These are phyloP conservation scores for Erythrophleum fordii DNA, from an alignment of 306 rosid species.

Conservation along the genomic window DNA sequence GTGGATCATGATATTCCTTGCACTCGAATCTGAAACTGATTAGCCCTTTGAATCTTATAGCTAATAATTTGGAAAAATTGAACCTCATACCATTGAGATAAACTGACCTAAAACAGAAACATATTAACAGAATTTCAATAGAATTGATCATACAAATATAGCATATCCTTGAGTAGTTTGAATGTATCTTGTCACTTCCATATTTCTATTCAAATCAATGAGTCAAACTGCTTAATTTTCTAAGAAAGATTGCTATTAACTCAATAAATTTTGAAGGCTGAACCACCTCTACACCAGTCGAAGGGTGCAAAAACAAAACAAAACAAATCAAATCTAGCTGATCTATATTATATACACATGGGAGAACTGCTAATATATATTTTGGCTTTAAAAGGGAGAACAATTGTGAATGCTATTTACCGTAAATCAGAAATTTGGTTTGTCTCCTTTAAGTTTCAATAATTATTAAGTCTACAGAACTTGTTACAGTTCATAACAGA, in stretches of 20 bases:
- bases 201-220: background rate
- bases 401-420: background rate
- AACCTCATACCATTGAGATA: background rate
- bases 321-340: background rate
- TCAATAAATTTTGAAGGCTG: background rate
- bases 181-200: background rate
- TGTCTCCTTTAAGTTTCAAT: background rate
- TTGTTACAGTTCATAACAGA: background rate
- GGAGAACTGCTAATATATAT: background rate
- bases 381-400: background rate
- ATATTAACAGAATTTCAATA: background rate
- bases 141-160: background rate
- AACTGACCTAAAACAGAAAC: background rate
- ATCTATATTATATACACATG: background rate
- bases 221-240: background rate
- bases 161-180: background rate
- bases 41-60: background rate
- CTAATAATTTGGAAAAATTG: constrained; percentile 9
- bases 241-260: background rate
- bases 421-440: background rate
- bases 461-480: background rate
- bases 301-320: background rate
- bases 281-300: background rate
- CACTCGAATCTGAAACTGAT: background rate
- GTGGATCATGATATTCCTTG: constrained; percentile 18